These are phyloP conservation scores for Populus simonii DNA, from an alignment of 345 rosid genomes.

Conservation along the genomic window DNA sequence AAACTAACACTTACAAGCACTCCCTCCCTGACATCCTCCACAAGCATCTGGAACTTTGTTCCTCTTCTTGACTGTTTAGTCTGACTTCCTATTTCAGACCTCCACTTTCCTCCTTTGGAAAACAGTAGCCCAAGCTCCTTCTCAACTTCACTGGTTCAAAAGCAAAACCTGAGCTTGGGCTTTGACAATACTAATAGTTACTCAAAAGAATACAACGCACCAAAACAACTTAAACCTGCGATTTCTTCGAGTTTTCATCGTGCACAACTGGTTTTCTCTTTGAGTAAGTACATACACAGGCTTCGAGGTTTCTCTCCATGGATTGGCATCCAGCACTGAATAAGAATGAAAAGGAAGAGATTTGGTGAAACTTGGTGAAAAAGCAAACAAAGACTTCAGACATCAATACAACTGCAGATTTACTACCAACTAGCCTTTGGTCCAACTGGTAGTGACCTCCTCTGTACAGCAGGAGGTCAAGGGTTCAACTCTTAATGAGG, in stretches of 20 bases:
- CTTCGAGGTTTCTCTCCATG: conserved; percentile 88
- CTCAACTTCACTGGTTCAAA: conserved; percentile 74
- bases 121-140: conserved; percentile 82
- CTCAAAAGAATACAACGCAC: conserved; percentile 2
- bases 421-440: background rate
- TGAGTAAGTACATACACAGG: conserved; percentile 84
- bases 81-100: conserved; percentile 49
- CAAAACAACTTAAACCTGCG: conserved; percentile 51
- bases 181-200: conserved; percentile 12
- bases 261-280: conserved; percentile 74
- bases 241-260: conserved; percentile 89
- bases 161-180: conserved; percentile 7
- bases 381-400: background rate
- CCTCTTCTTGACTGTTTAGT: conserved; percentile 54
- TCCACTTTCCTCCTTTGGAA: conserved; percentile 57
- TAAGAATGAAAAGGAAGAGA: conserved; percentile 9
- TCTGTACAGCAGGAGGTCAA: no score
- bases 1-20: conserved; percentile 58
- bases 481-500: background rate
- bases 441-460: background rate
- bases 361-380: conserved; percentile 1
- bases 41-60: conserved; percentile 85
- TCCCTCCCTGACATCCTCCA: conserved; percentile 89
- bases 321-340: conserved; percentile 88
- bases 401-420: background rate